These are phyloP conservation scores for Polyporus tsugae DNA, from an alignment of 1,284 basidiomycete genomes.

Conservation along the genomic window DNA sequence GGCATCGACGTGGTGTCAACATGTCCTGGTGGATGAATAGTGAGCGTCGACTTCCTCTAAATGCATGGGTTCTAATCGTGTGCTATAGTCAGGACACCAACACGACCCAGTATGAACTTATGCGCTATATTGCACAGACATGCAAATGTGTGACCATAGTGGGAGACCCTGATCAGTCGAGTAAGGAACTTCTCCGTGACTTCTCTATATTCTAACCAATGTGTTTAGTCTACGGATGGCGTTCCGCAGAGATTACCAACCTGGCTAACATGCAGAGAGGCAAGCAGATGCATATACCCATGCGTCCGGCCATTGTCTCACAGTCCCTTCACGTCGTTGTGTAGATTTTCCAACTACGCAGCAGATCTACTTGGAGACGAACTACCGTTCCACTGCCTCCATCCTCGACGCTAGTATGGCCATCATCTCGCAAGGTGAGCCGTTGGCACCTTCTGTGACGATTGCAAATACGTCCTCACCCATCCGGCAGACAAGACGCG, in stretches of 20 bases:
- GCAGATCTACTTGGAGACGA: constrained; percentile 85
- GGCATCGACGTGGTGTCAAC: constrained; percentile 70
- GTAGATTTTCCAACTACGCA: constrained; percentile 72
- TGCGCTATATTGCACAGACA: constrained; percentile 73
- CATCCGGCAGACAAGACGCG: constrained; percentile 66
- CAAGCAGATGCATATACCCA: constrained; percentile 36
- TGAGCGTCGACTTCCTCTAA: constrained; percentile 48
- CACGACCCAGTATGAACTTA: constrained; percentile 84
- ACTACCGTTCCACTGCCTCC: constrained; percentile 86
- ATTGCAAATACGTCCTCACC: background rate
- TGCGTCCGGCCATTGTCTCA: background rate
- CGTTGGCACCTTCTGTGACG: background rate
- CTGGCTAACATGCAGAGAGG: constrained; percentile 80
- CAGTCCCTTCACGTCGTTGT: background rate
- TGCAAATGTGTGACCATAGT: constrained; percentile 80
- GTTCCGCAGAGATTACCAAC: constrained; percentile 85
- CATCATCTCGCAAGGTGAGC: constrained; percentile 82
- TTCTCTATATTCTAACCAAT: background rate
- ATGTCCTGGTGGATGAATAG: constrained; percentile 93
- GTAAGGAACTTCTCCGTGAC: constrained; percentile 45
- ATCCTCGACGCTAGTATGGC: constrained; percentile 83
- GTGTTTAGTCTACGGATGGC: constrained; percentile 83
- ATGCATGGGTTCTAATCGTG: no score
- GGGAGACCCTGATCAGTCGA: constrained; percentile 94
- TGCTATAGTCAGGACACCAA: constrained; percentile 85